Conservation (phyloP, 2,329 filamentous ascomycete species). For the Aspergillus piperis region DNA sequence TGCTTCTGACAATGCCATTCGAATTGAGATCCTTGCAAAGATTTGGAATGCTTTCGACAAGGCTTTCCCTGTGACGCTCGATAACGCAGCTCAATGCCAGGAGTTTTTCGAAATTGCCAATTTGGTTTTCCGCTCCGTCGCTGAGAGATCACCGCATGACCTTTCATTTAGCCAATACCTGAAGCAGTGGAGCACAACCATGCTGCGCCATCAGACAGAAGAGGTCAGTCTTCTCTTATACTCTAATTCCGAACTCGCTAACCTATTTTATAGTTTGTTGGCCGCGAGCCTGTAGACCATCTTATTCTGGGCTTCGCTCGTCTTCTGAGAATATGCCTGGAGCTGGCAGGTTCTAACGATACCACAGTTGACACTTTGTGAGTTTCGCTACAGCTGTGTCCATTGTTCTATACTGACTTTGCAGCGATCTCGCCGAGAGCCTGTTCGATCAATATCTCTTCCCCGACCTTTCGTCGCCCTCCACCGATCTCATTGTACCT, state of each 20-base stretch:
- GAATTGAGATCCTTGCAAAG: slow-evolving; percentile 44
- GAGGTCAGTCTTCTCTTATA: slow-evolving; percentile 36
- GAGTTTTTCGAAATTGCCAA: slow-evolving; percentile 51
- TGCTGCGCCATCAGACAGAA: slow-evolving; percentile 46
- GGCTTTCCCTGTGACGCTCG: slow-evolving; percentile 42
- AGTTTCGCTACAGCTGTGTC: slow-evolving; percentile 3
- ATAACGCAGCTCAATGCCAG: slow-evolving; percentile 41
- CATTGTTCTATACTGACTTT: slow-evolving; percentile 8
- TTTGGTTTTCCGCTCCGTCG: slow-evolving; percentile 45
- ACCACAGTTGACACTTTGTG: slow-evolving; percentile 39
- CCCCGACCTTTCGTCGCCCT: slow-evolving; percentile 51
- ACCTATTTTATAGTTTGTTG: slow-evolving; percentile 43
- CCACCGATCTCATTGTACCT: slow-evolving; percentile 32
- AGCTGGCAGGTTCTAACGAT: slow-evolving; percentile 38
- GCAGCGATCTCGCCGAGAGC: slow-evolving; percentile 48
- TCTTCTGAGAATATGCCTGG: slow-evolving; percentile 46
- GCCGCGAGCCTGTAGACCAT: slow-evolving; percentile 47
- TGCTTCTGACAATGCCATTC: slow-evolving; percentile 29
- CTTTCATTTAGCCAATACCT: slow-evolving; percentile 44
- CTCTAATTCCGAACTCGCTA: slow-evolving; percentile 17
- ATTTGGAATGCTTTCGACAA: slow-evolving; percentile 49
- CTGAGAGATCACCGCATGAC: slow-evolving; percentile 40
- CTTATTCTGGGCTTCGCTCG: slow-evolving; percentile 47
- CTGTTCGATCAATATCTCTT: slow-evolving; percentile 69
- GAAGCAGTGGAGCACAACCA: slow-evolving; percentile 44